These are phyloP conservation scores for Emericellopsis atlantica DNA, from an alignment of 2,329 filamentous ascomycete genomes.

Conservation along the genomic window DNA sequence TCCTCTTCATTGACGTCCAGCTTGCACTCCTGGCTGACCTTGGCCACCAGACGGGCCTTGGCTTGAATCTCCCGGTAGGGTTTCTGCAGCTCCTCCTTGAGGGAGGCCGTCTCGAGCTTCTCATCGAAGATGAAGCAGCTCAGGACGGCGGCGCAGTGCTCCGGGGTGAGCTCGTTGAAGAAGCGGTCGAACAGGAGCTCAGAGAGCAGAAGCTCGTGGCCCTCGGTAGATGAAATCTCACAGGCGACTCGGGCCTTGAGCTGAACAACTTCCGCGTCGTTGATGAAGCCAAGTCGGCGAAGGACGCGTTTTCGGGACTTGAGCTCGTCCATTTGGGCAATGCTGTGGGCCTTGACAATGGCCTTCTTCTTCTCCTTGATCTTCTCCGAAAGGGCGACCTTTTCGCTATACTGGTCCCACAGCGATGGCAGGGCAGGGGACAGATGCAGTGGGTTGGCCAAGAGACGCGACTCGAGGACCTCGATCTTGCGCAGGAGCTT, in stretches of 20 bases:
- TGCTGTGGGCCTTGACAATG: conserved; percentile 72
- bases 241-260: conserved; percentile 95
- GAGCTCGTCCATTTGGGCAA: conserved; percentile 89
- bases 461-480: conserved; percentile 78
- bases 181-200: conserved; percentile 94
- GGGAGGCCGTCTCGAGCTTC: conserved; percentile 65
- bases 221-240: conserved; percentile 84
- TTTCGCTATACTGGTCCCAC: conserved; percentile 76
- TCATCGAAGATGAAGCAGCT: conserved; percentile 98
- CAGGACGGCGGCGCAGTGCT: conserved; percentile 74
- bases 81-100: conserved; percentile 78
- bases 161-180: conserved; percentile 89
- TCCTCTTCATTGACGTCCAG: conserved; percentile 89
- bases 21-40: conserved; percentile 91
- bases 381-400: conserved; percentile 61
- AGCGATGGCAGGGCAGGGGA: conserved; percentile 73
- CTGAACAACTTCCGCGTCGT: conserved; percentile 89
- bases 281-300: conserved; percentile 88
- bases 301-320: conserved; percentile 94
- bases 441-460: conserved; percentile 84
- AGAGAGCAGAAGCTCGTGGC: conserved; percentile 84
- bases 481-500: conserved; percentile 92
- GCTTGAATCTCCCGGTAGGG: conserved; percentile 77
- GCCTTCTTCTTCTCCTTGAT: conserved; percentile 84
- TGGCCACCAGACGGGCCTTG: conserved; percentile 79